A percentile compares a stretch with the other conserved stretches of the same genome.
phyloP scores from a whole-genome alignment of 2,329 filamentous ascomycete genomes.

The Diaporthe longicolla region DNA sequence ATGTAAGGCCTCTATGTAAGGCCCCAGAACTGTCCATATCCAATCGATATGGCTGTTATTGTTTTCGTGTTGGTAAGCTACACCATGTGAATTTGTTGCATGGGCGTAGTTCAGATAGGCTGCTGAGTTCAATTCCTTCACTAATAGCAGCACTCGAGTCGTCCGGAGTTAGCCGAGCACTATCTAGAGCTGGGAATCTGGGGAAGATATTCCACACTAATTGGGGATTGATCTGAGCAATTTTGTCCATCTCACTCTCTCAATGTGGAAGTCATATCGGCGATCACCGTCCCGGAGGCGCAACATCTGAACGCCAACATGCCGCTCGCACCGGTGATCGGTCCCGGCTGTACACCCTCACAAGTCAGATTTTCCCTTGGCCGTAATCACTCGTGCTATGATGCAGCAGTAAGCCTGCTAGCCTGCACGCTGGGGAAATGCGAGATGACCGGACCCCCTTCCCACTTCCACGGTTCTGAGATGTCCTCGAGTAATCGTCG shows the following conservation, averaged over 20 bases:
- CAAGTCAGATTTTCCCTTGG: not conserved
- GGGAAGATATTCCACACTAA: not conserved
- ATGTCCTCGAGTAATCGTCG: not conserved
- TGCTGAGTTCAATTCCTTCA: not conserved
- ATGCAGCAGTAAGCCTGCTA: not conserved
- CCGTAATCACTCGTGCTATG: not conserved
- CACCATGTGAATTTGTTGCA: not conserved
- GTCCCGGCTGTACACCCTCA: slow-evolving; percentile 11
- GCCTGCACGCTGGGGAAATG: not conserved
- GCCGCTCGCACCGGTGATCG: not conserved
- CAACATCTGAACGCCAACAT: not conserved
- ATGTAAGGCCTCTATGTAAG: too few species aligned
- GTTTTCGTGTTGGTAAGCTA: not conserved
- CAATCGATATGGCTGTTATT: too few species aligned
- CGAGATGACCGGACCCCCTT: not conserved
- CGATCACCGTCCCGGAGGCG: not conserved
- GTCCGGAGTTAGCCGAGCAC: not conserved
- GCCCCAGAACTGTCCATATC: too few species aligned
- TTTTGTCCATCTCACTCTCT: not conserved
- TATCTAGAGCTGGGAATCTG: not conserved
- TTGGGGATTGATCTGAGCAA: not conserved
- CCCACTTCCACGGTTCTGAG: not conserved
- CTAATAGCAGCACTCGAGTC: not conserved
- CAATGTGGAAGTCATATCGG: slow-evolving; percentile 4
- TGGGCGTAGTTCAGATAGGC: not conserved